Evolutionary conservation across 2,329 filamentous ascomycete species (phyloP), one percentile per base, ranked within the genome.

Genomic region (Epichloe elymi): DNA sequence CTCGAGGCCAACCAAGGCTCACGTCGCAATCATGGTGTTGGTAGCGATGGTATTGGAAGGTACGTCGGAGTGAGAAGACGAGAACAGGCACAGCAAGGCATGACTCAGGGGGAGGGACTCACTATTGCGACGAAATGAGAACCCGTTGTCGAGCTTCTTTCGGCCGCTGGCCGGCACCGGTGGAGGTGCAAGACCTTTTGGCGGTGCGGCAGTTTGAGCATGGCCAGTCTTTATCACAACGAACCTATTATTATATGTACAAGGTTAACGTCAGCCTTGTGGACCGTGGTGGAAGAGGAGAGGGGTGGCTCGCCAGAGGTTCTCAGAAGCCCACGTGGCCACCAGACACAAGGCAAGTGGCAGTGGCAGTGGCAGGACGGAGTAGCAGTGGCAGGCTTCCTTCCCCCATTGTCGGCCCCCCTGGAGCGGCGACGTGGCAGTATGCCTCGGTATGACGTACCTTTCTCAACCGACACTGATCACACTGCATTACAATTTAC

Each of bases 41-140:
- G 12, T 36, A 35, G 20, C 5, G 12, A 26, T 43, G 19, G 40
- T 4, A 43, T 6, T 26, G 38, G 38, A 40, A 35, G 15, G 14
- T 11, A 11, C 17, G 26, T 10, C 30, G 8, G 10, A 30, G 15
- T 33, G 35, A 30, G 23, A 17, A 15, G 23, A 17, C 30, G 11
- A 38, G 12, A 15, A 10, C 15, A 35, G 23, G 35, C 8, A 33
- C 17, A 15, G n/a, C 4, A 30, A 26, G 15, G 26, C 37, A 39
- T 17, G 26, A 45, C 14, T 47, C 36, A 15, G 37, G 30, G 17
- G 30, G 15, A 42, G 26, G 17, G 37, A 67, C 74, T 57, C 64
- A 80, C 76, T 80, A 80, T 70, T 80, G 76, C 42, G 75, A 76
- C 2, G 77, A 79, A 53, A 80, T 80, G 55, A 80, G 66, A 39